These are phyloP conservation scores for Colletotrichum sidae DNA, from an alignment of 2,329 filamentous ascomycete species.

Conservation along the genomic window DNA sequence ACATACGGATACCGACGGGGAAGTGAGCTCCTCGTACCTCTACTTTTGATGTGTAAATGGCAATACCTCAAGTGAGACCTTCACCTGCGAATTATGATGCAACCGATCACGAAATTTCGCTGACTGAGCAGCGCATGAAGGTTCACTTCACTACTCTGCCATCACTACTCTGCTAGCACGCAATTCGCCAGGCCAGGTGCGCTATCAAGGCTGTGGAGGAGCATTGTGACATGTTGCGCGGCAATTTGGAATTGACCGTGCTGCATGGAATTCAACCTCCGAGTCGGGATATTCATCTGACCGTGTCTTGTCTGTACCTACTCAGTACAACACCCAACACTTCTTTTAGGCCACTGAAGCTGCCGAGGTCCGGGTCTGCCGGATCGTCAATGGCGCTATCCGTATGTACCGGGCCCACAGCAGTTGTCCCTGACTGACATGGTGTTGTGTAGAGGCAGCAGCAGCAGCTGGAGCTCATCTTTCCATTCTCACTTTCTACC, in stretches of 20 bases:
- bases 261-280: no score
- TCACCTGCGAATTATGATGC: conserved; percentile 28
- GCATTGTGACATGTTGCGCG: not conserved
- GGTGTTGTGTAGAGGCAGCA: not conserved
- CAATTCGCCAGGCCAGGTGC: conserved; percentile 6
- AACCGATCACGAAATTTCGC: conserved; percentile 26
- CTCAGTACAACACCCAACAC: no score
- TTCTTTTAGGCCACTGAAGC: no score
- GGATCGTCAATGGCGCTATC: not conserved
- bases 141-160: no score
- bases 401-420: no score
- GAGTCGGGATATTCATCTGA: no score
- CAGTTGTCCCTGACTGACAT: not conserved
- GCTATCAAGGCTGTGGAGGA: not conserved
- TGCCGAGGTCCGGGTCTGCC: conserved; percentile 16
- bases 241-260: conserved; percentile 14
- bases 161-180: not conserved
- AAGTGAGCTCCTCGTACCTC: not conserved
- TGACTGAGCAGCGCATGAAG: conserved; percentile 21
- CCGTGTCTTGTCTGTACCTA: no score
- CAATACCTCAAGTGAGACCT: no score
- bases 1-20: not conserved
- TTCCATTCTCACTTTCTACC: no score
- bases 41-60: conserved; percentile 2
- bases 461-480: no score